A percentile compares a stretch with the other conserved stretches of the same genome.
Evolutionary conservation across 768 basidiomycete genomes (phyloP).

Genomic region (Coprinopsis strossmayeri): DNA sequence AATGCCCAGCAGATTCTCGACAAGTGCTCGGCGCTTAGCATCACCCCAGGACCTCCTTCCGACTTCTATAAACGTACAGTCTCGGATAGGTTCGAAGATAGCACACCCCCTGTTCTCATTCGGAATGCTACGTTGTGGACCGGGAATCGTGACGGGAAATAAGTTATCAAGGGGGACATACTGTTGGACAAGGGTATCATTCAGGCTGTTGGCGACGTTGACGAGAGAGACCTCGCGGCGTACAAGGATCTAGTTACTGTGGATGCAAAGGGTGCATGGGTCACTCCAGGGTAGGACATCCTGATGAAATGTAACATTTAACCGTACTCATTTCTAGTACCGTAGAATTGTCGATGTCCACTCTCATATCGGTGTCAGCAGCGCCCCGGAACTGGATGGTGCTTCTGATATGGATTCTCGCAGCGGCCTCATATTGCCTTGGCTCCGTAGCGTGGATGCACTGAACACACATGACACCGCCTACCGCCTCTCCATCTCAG

Average conservation of each 20-base stretch:
- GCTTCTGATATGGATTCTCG: slow-evolving; percentile 49
- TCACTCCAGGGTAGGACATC: slow-evolving; percentile 58
- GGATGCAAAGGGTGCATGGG: slow-evolving; percentile 61
- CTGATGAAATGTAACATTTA: neutral
- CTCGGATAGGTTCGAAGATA: slow-evolving; percentile 59
- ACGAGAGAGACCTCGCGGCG: slow-evolving; percentile 15
- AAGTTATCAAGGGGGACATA: slow-evolving; percentile 52
- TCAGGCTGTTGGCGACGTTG: slow-evolving; percentile 40
- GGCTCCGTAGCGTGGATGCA: slow-evolving; percentile 66
- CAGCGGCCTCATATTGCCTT: slow-evolving; percentile 37
- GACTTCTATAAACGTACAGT: slow-evolving; percentile 31
- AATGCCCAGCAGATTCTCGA: slow-evolving; percentile 38
- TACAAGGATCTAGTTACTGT: slow-evolving; percentile 31
- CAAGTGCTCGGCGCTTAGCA: slow-evolving; percentile 42
- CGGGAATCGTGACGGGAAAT: slow-evolving; percentile 44
- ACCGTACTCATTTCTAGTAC: neutral
- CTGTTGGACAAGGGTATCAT: slow-evolving; percentile 56
- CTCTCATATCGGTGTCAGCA: slow-evolving; percentile 43
- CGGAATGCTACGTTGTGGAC: slow-evolving; percentile 69
- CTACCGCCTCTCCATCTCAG: slow-evolving; percentile 56
- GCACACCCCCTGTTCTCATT: slow-evolving; percentile 58
- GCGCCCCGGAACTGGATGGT: slow-evolving; percentile 23
- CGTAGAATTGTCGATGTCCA: slow-evolving; percentile 40
- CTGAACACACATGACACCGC: slow-evolving; percentile 74
- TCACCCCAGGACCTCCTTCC: slow-evolving; percentile 38